A percentile compares a stretch with the other conserved stretches of the same genome.
These are phyloP conservation scores for Solanum pimpinellifolium DNA, from an alignment of 257 asterid genomes.

Conservation along the genomic window DNA sequence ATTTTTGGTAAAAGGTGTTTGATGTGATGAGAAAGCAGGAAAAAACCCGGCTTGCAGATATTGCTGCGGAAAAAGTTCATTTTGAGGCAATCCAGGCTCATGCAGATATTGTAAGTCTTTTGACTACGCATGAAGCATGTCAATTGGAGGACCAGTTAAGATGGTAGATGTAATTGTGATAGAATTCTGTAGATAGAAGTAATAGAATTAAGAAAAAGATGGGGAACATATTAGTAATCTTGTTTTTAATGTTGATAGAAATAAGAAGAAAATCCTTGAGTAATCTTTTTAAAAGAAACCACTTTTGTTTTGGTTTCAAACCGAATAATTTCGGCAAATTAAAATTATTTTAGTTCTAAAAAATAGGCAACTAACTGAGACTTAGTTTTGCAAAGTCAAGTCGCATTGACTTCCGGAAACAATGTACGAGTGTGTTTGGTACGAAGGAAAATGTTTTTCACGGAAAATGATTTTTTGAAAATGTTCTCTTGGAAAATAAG, in stretches of 20 bases:
- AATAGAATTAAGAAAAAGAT: no score
- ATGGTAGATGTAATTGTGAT: not conserved
- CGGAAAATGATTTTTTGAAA: no score
- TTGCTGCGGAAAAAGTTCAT: conserved; percentile 75
- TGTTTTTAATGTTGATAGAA: not conserved
- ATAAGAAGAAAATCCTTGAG: not conserved
- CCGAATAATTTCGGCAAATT: not conserved
- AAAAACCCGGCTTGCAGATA: conserved; percentile 54
- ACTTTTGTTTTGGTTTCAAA: not conserved
- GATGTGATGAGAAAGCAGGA: conserved; percentile 93
- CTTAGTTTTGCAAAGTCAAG: not conserved
- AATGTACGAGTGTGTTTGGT: not conserved
- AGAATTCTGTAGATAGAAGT: not conserved
- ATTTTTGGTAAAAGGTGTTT: conserved; percentile 40
- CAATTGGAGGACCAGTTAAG: not conserved
- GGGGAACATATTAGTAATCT: not conserved
- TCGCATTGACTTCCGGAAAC: not conserved
- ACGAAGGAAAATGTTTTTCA: no score
- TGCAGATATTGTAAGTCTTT: conserved; percentile 61
- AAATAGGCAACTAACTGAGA: not conserved
- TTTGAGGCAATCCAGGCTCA: conserved; percentile 68
- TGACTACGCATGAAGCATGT: not conserved
- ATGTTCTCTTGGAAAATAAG: no score
- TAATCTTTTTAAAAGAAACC: not conserved
- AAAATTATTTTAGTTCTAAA: not conserved